A percentile compares a stretch with the other conserved stretches of the same genome.
phyloP scores from a whole-genome alignment of 805 yeast species.

The Tetrapisispora nanseiensis region DNA sequence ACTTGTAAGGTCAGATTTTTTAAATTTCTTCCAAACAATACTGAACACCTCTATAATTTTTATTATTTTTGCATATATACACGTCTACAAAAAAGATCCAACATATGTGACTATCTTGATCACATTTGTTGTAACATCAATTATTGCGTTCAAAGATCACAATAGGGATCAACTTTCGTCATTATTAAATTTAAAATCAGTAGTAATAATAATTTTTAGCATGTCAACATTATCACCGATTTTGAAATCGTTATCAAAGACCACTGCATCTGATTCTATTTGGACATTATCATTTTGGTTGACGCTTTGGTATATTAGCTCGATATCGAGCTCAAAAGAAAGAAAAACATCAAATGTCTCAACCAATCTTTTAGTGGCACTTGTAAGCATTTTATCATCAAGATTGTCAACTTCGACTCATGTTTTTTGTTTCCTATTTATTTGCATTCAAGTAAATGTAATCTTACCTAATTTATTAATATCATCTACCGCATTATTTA shows the following conservation, averaged over 20 bases:
- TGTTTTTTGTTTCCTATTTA: constrained; percentile 76
- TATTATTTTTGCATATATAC: constrained; percentile 41
- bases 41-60: constrained; percentile 54
- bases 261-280: constrained; percentile 87
- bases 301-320: constrained; percentile 49
- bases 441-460: constrained; percentile 26
- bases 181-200: constrained; percentile 45
- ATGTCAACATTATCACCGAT: constrained; percentile 81
- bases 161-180: constrained; percentile 1
- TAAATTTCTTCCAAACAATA: constrained; percentile 28
- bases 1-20: constrained; percentile 18
- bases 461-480: constrained; percentile 21
- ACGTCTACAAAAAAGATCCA: constrained; percentile 18
- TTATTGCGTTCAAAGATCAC: constrained; percentile 8
- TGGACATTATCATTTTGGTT: constrained; percentile 88
- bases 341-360: constrained; percentile 45
- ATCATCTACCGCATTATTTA: constrained; percentile 11
- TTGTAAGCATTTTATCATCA: constrained; percentile 86
- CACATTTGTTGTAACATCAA: constrained; percentile 24
- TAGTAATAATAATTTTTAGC: constrained; percentile 57
- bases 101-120: constrained; percentile 9
- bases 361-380: constrained; percentile 74
- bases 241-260: constrained; percentile 72
- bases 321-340: constrained; percentile 3
- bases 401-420: constrained; percentile 61